Conservation (phyloP, 2,329 filamentous ascomycete genomes). For the Phoma sp. region DNA sequence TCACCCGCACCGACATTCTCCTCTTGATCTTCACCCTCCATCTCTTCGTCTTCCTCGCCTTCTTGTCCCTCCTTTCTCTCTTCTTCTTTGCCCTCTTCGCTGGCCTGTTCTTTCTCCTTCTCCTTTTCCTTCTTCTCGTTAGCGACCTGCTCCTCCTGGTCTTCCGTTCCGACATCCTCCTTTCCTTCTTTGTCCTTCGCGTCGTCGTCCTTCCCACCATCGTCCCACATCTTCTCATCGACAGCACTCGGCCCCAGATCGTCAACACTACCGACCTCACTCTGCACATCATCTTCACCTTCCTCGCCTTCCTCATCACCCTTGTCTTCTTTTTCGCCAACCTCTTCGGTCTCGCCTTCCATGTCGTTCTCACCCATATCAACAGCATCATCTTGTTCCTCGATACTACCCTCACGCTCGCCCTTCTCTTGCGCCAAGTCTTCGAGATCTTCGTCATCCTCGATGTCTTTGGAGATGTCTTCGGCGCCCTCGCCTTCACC, state of each 20-base stretch:
- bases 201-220: constrained; percentile 75
- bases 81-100: constrained; percentile 67
- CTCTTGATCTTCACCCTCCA: constrained; percentile 66
- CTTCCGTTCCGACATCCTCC: constrained; percentile 57
- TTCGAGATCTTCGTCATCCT: constrained; percentile 88
- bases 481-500: constrained; percentile 95
- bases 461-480: constrained; percentile 96
- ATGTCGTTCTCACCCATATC: constrained; percentile 92
- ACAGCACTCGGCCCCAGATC: constrained; percentile 87
- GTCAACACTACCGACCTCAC: constrained; percentile 89
- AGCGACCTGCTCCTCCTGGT: constrained; percentile 54
- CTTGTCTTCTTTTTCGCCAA: constrained; percentile 60
- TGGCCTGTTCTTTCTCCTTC: constrained; percentile 56
- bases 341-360: constrained; percentile 79
- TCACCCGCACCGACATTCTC: constrained; percentile 70
- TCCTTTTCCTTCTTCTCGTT: constrained; percentile 57
- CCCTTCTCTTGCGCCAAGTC: constrained; percentile 82
- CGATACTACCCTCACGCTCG: constrained; percentile 68
- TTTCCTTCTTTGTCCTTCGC: constrained; percentile 83
- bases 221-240: constrained; percentile 99
- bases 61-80: constrained; percentile 66
- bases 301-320: constrained; percentile 59
- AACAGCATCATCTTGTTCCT: constrained; percentile 84
- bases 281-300: constrained; percentile 72
- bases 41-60: constrained; percentile 61